phyloP scores from a whole-genome alignment of 2,329 filamentous ascomycete genomes.

The Leptographium flavum region DNA sequence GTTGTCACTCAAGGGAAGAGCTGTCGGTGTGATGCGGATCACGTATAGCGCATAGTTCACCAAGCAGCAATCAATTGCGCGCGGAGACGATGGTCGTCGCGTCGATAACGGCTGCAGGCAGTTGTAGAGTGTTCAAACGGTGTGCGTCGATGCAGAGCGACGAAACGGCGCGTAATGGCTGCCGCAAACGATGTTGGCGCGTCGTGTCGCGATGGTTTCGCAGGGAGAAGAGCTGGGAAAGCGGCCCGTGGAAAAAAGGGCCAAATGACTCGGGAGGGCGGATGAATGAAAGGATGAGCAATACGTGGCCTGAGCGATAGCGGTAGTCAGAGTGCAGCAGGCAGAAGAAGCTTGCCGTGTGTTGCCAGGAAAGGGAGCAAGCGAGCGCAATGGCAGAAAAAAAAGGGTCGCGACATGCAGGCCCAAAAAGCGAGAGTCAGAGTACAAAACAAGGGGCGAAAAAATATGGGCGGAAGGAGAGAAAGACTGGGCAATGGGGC shows the following conservation, averaged over 20 bases:
- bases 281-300: not conserved
- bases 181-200: slow-evolving; percentile 1
- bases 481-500: slow-evolving; percentile 13
- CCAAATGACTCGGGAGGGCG: not conserved
- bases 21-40: not conserved
- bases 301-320: not conserved
- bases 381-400: not conserved
- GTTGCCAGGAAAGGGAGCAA: not conserved
- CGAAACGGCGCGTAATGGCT: not conserved
- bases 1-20: not conserved
- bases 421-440: not conserved
- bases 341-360: not conserved
- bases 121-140: not conserved
- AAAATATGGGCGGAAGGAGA: not conserved
- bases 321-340: not conserved
- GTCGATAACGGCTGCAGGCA: not conserved
- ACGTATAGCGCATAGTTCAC: slow-evolving; percentile 3
- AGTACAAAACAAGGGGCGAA: slow-evolving; percentile 1
- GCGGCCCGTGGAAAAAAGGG: too few relatives aligned
- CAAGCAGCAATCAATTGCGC: not conserved
- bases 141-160: not conserved
- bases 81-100: not conserved
- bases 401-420: not conserved
- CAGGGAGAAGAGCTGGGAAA: not conserved
- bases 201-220: slow-evolving; percentile 5